Base-by-base conservation (phyloP, 1,284 basidiomycete species). In the Ganoderma meredithae region DNA sequence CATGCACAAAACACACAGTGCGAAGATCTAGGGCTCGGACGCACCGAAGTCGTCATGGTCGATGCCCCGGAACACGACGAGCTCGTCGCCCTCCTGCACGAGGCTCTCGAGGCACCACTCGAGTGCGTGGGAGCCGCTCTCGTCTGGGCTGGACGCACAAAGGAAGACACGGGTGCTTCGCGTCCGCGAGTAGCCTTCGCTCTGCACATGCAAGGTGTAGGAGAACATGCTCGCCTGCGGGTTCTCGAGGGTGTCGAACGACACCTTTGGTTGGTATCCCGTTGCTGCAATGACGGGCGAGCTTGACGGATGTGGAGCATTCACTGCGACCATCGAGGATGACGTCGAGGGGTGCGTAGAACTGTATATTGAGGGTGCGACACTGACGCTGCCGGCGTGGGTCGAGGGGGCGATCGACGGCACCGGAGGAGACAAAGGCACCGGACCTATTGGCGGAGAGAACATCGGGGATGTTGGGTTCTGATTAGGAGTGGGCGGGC, bases 61-160 rank as follows among this genome's bases (percentile, higher is more conserved):
- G 25, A 97, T 89, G 1, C 98, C 96, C 52, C 97, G 85, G 68
- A 95, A 93, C 5, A 98, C 94, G 65, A 99, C 91, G 36, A 99
- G 83, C 80, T 99, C 97, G 78, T 99, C 97, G 4, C 95, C 95
- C 72, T 98, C 96, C 80, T 97, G 95, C 10, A 93, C 90, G 10
- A 98, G 84, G 62, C 87, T 86, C 75, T 96, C 94, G 71, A 98
- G 86, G 52, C 91, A 85, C 96, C 96, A 98, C 70, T 97, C 94
- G 19, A 98, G 82, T 0, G 96, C 96, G 74, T 95, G 89, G 13
- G 83, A 81, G 0, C 95, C 95, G 69, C 91, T 93, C 81, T 97
- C 95, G 76, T 99, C 97, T 0, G 92, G 86, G 62, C 95, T 95
- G 0, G 95, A 88, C 0, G 96, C 96, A 66, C 95, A 96, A 12